Conservation (phyloP, 176 grass and related monocot genomes). For the Saccharum officinarum region DNA sequence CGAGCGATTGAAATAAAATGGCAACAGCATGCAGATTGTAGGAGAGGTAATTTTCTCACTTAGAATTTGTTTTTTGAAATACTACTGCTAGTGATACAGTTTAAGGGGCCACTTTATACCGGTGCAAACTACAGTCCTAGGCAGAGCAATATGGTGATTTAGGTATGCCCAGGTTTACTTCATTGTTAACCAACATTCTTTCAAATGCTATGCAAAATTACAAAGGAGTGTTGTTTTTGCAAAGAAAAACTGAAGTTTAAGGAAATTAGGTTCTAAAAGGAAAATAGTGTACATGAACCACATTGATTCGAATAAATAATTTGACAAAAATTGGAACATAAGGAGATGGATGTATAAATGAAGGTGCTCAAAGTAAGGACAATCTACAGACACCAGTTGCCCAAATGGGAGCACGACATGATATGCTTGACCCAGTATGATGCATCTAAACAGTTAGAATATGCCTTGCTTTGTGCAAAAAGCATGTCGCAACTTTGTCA, state of each 20-base stretch:
- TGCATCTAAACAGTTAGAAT: neutral
- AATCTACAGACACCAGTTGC: neutral
- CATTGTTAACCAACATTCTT: neutral
- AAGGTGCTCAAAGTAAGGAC: neutral
- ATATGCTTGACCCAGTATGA: neutral
- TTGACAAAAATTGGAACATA: neutral
- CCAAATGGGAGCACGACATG: neutral
- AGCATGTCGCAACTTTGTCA: neutral
- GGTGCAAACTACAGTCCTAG: neutral
- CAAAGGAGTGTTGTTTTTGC: neutral
- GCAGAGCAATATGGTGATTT: neutral
- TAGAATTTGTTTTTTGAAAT: neutral
- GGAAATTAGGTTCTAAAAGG: neutral
- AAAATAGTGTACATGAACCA: neutral
- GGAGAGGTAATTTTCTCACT: neutral
- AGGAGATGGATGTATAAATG: neutral
- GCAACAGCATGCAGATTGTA: neutral
- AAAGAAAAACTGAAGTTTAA: neutral
- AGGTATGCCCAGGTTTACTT: neutral
- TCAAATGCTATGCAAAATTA: slow-evolving; percentile 1
- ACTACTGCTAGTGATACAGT: neutral
- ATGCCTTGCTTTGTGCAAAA: neutral
- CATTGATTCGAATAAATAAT: neutral
- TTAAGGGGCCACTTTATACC: neutral
- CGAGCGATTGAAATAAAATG: neutral